Percentiles rank a stretch among this genome's conserved stretches.
Evolutionary conservation across 164 flowering plant genomes (phyloP).

Genomic region (Annona squamosa): DNA sequence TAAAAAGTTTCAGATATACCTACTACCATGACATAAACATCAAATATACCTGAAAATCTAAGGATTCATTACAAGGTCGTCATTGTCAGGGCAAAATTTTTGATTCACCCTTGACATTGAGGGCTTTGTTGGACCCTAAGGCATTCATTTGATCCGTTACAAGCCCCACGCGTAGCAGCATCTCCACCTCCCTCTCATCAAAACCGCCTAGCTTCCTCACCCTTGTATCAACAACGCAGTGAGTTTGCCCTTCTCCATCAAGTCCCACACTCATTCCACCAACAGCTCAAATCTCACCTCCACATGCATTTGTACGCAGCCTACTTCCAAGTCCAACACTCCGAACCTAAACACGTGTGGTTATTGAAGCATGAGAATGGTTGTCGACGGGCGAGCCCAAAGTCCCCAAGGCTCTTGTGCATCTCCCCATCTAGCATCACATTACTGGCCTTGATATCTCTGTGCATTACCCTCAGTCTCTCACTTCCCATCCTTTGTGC

Average conservation of each 20-base stretch:
- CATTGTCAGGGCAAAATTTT: too few relatives aligned
- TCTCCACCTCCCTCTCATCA: slow-evolving; percentile 23
- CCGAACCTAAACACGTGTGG: slow-evolving; percentile 45
- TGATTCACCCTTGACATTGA: too few relatives aligned
- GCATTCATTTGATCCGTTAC: too few relatives aligned
- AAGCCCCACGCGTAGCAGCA: slow-evolving; percentile 32
- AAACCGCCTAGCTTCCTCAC: slow-evolving; percentile 19
- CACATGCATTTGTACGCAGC: slow-evolving; percentile 32
- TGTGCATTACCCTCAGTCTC: slow-evolving; percentile 28
- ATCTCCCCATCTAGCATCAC: slow-evolving; percentile 43
- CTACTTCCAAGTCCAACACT: slow-evolving; percentile 35
- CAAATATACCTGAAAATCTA: too few relatives aligned
- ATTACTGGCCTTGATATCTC: slow-evolving; percentile 52
- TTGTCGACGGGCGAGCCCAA: slow-evolving; percentile 38
- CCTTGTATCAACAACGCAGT: slow-evolving; percentile 27
- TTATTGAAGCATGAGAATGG: slow-evolving; percentile 19
- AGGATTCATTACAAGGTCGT: too few relatives aligned
- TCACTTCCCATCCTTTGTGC: slow-evolving; percentile 45
- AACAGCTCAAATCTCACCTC: slow-evolving; percentile 29
- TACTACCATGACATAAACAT: too few relatives aligned
- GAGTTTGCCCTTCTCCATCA: slow-evolving; percentile 27
- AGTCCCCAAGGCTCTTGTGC: slow-evolving; percentile 39
- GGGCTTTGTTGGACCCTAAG: too few relatives aligned
- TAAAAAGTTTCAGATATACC: too few relatives aligned
- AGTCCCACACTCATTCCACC: slow-evolving; percentile 37